Evolutionary conservation across 805 yeast species (phyloP), one percentile per base, ranked within the genome.

Genomic region (Pichia cabralensis): DNA sequence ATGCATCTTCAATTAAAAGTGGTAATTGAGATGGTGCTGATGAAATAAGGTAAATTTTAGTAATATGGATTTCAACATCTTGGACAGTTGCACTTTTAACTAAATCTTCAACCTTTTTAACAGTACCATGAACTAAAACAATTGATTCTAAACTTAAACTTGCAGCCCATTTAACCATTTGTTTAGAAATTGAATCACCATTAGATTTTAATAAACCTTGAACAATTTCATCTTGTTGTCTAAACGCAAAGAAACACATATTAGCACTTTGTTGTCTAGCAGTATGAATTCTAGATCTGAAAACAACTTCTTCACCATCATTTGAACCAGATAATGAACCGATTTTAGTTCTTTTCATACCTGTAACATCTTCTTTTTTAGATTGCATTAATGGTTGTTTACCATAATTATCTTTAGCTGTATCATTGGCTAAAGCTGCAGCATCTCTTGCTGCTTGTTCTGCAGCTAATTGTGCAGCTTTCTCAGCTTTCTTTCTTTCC

Each of bases 211-310:
- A 66, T 42, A 92, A 69, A 39, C 81, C 95, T 68, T 89, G 97
- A 50, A 88, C 74, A 51, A 80, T 62, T 40, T 74, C 72, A 36
- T 73, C 67, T 64, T 85, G 95, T 67, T 92, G 98, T 67, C 99
- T 81, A 50, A 92, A 76, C 18, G 94, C 76, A 50, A 89, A 62
- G 60, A 92, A 92, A 35, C 82, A 73, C 80, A 92, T 77, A 45
- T 94, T 86, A 52, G 94, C 95, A 60, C 96, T 95, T 61, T 89
- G 97, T 55, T 85, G 81, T 67, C 99, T 82, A 11, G 89, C 73
- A 42, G 77, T 85, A 61, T 92, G 97, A 29, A 88, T 71, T 64
- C 99, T 76, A 30, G 97, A 97, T 64, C 98, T 78, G 65, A 94
- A 76, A 11, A 81, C 67, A 37, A 92, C 82, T 46, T 74, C 74